A percentile compares a stretch with the other conserved stretches of the same genome.
Conservation (phyloP, 148 eudicot species). For the Spergularia bocconei region DNA sequence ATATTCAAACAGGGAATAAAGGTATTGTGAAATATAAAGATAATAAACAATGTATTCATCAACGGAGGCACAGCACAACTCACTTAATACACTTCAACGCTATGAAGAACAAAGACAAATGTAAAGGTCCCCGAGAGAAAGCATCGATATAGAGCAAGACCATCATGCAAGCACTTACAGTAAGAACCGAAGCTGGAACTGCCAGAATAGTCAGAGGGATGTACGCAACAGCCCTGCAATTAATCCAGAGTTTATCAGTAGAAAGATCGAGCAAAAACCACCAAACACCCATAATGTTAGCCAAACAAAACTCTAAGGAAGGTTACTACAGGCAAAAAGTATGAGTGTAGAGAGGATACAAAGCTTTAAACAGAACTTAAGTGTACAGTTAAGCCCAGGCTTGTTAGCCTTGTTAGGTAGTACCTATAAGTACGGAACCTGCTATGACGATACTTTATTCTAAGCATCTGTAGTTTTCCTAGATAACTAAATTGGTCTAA, state of each 20-base stretch:
- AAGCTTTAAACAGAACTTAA: not conserved
- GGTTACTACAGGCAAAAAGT: not conserved
- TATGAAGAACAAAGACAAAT: not conserved
- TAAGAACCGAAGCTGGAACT: conserved; percentile 95
- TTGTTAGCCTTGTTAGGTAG: not conserved
- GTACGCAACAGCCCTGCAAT: conserved; percentile 85
- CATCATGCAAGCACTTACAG: conserved; percentile 44
- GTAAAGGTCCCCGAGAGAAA: not conserved
- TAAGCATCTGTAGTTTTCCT: not conserved
- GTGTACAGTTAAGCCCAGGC: not conserved
- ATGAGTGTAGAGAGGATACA: not conserved
- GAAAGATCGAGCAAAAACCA: conserved; percentile 11
- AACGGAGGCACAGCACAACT: not conserved
- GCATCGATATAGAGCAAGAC: conserved; percentile 9
- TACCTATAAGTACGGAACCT: not conserved
- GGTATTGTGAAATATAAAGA: not conserved
- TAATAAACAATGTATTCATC: not conserved
- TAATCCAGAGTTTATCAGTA: conserved; percentile 14
- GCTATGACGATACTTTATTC: not conserved
- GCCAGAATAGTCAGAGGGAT: conserved; percentile 90
- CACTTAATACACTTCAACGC: not conserved
- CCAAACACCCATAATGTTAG: not conserved
- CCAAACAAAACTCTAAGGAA: not conserved
- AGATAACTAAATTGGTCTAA: not conserved
- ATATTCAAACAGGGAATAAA: not conserved